Percentiles rank a stretch among this genome's conserved stretches.
Evolutionary conservation across 1,284 basidiomycete species (phyloP).

Genomic region (Ganoderma lucidum): DNA sequence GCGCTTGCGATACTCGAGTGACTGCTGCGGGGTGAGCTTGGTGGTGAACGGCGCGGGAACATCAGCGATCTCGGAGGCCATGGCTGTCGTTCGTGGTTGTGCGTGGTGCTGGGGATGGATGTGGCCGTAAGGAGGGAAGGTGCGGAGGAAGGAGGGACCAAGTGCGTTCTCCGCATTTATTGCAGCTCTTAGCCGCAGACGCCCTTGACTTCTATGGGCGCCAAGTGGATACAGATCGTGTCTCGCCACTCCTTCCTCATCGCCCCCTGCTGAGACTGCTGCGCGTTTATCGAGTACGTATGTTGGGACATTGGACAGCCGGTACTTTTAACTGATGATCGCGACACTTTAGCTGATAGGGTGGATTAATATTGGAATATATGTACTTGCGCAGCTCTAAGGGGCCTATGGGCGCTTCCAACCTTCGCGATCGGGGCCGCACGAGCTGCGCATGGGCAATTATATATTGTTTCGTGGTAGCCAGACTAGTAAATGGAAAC

Average conservation of each 20-base stretch:
- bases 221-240: background rate
- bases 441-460: background rate
- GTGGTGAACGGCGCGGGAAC: slow-evolving; percentile 43
- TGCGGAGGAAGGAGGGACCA: slow-evolving; percentile 18
- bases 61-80: slow-evolving; percentile 37
- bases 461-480: too few species aligned
- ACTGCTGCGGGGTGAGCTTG: slow-evolving; percentile 63
- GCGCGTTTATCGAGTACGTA: background rate
- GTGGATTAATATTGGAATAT: background rate
- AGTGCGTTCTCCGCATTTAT: slow-evolving; percentile 21
- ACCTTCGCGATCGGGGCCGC: background rate
- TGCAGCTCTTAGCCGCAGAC: background rate
- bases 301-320: background rate
- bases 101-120: slow-evolving; percentile 17
- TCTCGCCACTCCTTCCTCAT: background rate
- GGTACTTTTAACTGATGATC: background rate
- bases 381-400: background rate
- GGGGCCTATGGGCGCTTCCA: background rate
- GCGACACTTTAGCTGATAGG: background rate
- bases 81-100: slow-evolving; percentile 24
- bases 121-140: slow-evolving; percentile 11
- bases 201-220: slow-evolving; percentile 15
- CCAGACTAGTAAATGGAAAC: too few species aligned
- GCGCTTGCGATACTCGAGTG: slow-evolving; percentile 77
- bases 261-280: background rate